Evolutionary conservation across 768 basidiomycete species (phyloP).

Genomic region (Termitomyces sp.): DNA sequence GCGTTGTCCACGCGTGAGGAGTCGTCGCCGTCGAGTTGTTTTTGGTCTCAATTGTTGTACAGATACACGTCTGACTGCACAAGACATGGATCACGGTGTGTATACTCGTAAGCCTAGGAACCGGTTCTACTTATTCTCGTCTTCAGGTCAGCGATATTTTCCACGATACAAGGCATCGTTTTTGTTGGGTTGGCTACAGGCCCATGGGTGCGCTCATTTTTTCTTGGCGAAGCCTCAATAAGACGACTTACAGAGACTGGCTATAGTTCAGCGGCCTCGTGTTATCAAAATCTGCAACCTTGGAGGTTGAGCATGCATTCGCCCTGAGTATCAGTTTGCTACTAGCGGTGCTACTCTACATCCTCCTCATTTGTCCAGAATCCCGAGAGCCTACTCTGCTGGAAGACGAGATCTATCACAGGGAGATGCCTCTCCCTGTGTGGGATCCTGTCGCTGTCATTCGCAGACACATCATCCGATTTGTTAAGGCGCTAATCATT

Average conservation of each 20-base stretch:
- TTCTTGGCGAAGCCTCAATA: not conserved
- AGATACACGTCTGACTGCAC: constrained; percentile 54
- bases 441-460: constrained; percentile 24
- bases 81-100: constrained; percentile 40
- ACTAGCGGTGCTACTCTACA: constrained; percentile 29
- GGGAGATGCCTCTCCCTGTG: constrained; percentile 20
- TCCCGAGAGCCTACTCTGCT: constrained; percentile 31
- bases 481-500: constrained; percentile 42
- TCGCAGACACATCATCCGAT: constrained; percentile 19
- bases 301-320: constrained; percentile 35
- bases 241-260: not conserved
- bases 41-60: constrained; percentile 12
- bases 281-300: constrained; percentile 54
- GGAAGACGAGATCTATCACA: constrained; percentile 13
- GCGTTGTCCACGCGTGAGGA: constrained; percentile 62
- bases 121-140: not conserved
- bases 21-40: constrained; percentile 32
- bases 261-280: constrained; percentile 42
- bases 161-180: constrained; percentile 66
- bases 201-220: constrained; percentile 56
- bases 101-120: not conserved
- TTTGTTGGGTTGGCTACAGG: constrained; percentile 76
- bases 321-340: constrained; percentile 37
- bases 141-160: constrained; percentile 45
- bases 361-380: constrained; percentile 47